A percentile compares a stretch with the other conserved stretches of the same genome.
phyloP scores from a whole-genome alignment of 164 flowering plant genomes.

The Tetrastigma voinierianum region DNA sequence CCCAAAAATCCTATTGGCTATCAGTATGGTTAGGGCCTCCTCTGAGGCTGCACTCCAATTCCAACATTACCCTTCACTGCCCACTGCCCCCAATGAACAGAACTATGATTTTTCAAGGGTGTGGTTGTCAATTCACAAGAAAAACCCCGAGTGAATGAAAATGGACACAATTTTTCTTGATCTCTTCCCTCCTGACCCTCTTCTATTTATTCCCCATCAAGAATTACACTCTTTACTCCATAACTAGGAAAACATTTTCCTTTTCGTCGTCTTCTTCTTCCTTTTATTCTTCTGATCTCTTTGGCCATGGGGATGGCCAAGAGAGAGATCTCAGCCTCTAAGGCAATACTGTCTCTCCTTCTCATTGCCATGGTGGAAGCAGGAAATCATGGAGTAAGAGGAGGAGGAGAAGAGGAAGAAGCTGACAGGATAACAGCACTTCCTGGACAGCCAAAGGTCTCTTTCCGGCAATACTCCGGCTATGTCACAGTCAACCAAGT shows the following conservation, averaged over 20 bases:
- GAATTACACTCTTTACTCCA: slow-evolving; percentile 13
- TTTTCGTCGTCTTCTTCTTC: slow-evolving; percentile 1
- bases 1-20: no score
- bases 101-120: not conserved
- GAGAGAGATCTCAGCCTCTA: slow-evolving; percentile 16
- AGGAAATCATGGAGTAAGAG: slow-evolving; percentile 6
- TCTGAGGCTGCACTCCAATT: no score
- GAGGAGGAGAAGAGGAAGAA: slow-evolving; percentile 39
- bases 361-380: slow-evolving; percentile 8
- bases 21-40: no score
- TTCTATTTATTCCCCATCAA: slow-evolving; percentile 35
- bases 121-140: not conserved
- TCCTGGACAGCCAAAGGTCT: slow-evolving; percentile 72
- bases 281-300: slow-evolving; percentile 5
- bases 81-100: not conserved
- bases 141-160: not conserved
- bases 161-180: slow-evolving; percentile 7
- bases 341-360: slow-evolving; percentile 3
- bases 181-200: slow-evolving; percentile 25
- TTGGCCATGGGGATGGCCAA: slow-evolving; percentile 17
- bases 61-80: no score
- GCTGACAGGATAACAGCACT: slow-evolving; percentile 58
- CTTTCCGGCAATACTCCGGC: slow-evolving; percentile 71
- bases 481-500: slow-evolving; percentile 63
- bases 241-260: slow-evolving; percentile 12